Evolutionary conservation across 352 stramenopile species (phyloP), one percentile per base, ranked within the genome.

Genomic region (Aphanomyces cochlioides): DNA sequence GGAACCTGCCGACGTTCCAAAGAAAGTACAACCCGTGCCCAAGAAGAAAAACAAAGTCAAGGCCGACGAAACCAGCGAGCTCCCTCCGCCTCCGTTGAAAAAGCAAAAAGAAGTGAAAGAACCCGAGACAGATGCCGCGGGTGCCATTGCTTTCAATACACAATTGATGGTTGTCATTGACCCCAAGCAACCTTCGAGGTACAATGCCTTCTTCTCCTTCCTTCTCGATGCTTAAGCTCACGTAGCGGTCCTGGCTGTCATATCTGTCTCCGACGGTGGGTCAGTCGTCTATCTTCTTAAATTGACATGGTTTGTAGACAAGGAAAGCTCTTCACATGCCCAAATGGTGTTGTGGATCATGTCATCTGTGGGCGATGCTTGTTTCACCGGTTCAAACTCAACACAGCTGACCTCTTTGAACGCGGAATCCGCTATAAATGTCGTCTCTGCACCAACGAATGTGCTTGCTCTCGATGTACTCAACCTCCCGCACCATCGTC

Each of bases 291-390:
- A 61, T 61, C 19, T 19, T 13, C 13, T 19, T 61, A 15, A 19
- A 19, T 61, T 48, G 17, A n/a, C 21, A 5, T 34, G 17, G 28
- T 38, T 15, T 41, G 40, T 69, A 69, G 63, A 6, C 64, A 70
- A 63, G 47, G 47, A 38, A 54, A 56, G 21, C 36, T 70, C 40
- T 70, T 70, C 19, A 10, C 37, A 17, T 70, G 64, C 40, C 64
- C 64, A 19, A 60, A 47, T 34, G 64, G 64, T 38, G 50, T 43
- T 2, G 39, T 37, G 7, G 36, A 56, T 39, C 64, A 70, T 28
- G 28, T 40, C 15, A 47, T 28, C 21, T 70, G 64, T 28, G 48
- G 19, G 3, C 21, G 21, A 10, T 70, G 64, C 40, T 37, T 70
- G 17, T 15, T 28, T 43, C 21, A 63, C 36, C 47, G 56, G 17